Evolutionary conservation across 805 yeast species (phyloP).

Genomic region (Saccharomyces eubayanus): DNA sequence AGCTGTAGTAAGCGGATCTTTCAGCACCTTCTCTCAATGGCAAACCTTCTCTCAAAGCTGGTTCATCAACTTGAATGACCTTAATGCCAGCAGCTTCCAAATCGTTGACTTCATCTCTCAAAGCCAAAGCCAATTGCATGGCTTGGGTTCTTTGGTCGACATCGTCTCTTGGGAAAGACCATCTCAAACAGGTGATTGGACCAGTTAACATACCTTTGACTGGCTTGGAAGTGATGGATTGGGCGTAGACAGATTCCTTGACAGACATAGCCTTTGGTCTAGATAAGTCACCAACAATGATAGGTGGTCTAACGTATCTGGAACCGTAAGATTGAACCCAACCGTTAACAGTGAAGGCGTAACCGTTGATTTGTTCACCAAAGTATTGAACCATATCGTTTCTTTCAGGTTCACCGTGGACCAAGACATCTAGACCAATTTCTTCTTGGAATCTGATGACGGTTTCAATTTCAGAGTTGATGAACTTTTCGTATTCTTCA

Average conservation of each 20-base stretch:
- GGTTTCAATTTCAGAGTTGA: slow-evolving; percentile 89
- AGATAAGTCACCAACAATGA: slow-evolving; percentile 97
- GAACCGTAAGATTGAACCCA: slow-evolving; percentile 99
- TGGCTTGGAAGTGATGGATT: slow-evolving; percentile 89
- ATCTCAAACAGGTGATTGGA: slow-evolving; percentile 98
- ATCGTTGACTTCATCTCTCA: slow-evolving; percentile 97
- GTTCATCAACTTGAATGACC: slow-evolving; percentile 98
- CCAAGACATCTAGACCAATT: slow-evolving; percentile 94
- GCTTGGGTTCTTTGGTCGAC: slow-evolving; percentile 89
- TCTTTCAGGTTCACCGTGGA: slow-evolving; percentile 99
- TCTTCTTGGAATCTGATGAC: slow-evolving; percentile 99
- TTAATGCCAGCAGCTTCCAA: slow-evolving; percentile 97
- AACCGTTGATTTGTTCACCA: slow-evolving; percentile 98
- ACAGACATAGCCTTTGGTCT: slow-evolving; percentile 98
- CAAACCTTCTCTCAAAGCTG: slow-evolving; percentile 99
- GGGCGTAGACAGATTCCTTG: slow-evolving; percentile 98
- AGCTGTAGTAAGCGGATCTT: slow-evolving; percentile 90
- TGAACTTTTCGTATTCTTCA: slow-evolving; percentile 93
- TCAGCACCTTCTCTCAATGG: slow-evolving; percentile 97
- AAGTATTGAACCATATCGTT: slow-evolving; percentile 99
- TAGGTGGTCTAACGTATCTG: slow-evolving; percentile 99
- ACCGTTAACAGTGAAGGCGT: slow-evolving; percentile 96
- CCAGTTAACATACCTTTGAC: slow-evolving; percentile 99
- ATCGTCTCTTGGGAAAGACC: slow-evolving; percentile 99
- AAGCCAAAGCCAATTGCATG: slow-evolving; percentile 91